Conservation (phyloP, 2,329 filamentous ascomycete genomes). For the Penicillium sp. region DNA sequence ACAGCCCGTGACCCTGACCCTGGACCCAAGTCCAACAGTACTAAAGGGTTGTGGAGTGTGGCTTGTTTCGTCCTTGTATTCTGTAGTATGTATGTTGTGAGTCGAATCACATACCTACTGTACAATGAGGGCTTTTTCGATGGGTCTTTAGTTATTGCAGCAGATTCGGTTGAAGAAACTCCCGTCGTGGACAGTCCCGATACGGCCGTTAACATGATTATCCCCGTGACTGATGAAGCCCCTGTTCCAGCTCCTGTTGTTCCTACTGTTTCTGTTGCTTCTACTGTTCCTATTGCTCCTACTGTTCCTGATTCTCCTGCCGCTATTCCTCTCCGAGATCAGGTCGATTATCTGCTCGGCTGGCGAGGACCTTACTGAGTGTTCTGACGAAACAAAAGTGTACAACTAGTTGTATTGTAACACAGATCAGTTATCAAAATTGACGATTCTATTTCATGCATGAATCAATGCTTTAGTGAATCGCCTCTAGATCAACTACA, state of each 20-base stretch:
- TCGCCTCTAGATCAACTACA: background rate
- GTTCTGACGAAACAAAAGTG: background rate
- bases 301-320: background rate
- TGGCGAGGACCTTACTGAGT: slow-evolving; percentile 30
- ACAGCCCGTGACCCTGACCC: background rate
- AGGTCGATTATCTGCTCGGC: slow-evolving; percentile 34
- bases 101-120: background rate
- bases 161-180: background rate
- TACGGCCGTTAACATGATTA: too few species aligned
- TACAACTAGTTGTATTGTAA: background rate
- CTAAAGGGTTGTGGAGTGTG: background rate
- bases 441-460: background rate
- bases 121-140: background rate
- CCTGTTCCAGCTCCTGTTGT: background rate
- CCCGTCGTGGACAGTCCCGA: background rate
- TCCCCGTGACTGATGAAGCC: background rate
- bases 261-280: background rate
- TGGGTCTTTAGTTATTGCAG: too few species aligned
- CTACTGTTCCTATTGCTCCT: background rate
- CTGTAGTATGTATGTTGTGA: background rate
- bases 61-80: background rate
- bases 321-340: slow-evolving; percentile 23
- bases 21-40: too few species aligned
- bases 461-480: too few species aligned
- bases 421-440: background rate